Base-by-base conservation (phyloP, 768 basidiomycete genomes). In the Lyophyllum decastes region DNA sequence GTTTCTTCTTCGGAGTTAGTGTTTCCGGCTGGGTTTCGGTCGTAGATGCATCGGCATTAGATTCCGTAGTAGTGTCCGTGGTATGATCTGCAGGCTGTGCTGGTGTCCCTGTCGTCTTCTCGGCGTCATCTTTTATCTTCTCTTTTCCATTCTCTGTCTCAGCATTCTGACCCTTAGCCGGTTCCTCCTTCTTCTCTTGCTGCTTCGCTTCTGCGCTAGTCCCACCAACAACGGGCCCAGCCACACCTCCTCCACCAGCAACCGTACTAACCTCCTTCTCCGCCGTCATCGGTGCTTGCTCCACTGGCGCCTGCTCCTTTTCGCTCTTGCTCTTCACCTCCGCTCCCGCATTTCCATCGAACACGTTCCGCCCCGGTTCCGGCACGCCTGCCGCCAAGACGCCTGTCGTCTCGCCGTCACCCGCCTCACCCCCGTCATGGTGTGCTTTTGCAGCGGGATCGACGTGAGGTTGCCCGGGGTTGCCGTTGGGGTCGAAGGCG, bases 291-390 rank as follows among this genome's bases (percentile, higher is more conserved):
- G 61, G 58, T 52, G 59, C 21, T 26, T 49, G 41, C 21, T 50
- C 55, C 38, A 21, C 40, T 16, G 27, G 22, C 4, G 24, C 38
- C 35, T 33, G n/a, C 11, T 55, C 53, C 24, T 45, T 51, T 3
- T 43, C 17, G 19, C 41, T 33, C 43, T 34, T 48, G 62, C 86
- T 88, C 72, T 81, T 82, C 47, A 76, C 66, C 6, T 83, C 79
- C 47, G 76, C 76, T 17, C 70, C 73, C 0, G 73, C 76, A 33
- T 78, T 73, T 27, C 77, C 80, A 0, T 78, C 88, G 64, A 94
- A 94, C 57, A 92, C 78, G 66, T 94, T 86, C 16, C 73, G 78
- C 0, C 92, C 92, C 0, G 92, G 92, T 63, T 90, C 90, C 0
- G 88, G 74, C 54, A 83, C 81, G 11, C 81, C 83, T 21, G 77